These are phyloP conservation scores for Viridothelium virens DNA, from an alignment of 495 filamentous ascomycete genomes.

Conservation along the genomic window DNA sequence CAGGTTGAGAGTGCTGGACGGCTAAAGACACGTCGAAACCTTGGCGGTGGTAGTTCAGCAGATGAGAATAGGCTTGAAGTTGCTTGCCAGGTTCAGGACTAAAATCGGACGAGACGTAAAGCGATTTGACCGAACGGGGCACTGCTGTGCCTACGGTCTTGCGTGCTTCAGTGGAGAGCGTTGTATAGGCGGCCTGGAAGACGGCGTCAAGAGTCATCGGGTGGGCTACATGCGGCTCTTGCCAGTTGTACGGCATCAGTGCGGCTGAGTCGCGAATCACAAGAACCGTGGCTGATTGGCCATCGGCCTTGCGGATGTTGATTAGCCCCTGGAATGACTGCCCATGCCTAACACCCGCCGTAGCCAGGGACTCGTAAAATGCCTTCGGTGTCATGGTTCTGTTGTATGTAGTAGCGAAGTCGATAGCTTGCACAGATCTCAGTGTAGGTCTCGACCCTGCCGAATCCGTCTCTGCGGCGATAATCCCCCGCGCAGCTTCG, in stretches of 20 bases:
- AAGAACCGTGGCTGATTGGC: background rate
- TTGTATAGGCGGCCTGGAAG: constrained; percentile 1
- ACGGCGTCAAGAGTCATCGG: constrained; percentile 5
- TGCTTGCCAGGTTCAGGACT: background rate
- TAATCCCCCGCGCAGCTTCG: background rate
- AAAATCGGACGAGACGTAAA: background rate
- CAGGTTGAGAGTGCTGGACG: background rate
- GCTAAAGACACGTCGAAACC: constrained; percentile 6
- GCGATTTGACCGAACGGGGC: background rate
- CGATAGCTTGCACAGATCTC: background rate
- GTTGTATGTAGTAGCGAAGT: background rate
- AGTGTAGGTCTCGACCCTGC: background rate
- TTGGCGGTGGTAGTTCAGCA: background rate
- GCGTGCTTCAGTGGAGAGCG: background rate
- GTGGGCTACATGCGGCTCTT: constrained; percentile 1
- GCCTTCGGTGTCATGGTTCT: constrained; percentile 1
- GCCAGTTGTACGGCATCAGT: background rate
- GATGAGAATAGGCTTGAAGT: constrained; percentile 4
- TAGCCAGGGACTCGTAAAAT: background rate
- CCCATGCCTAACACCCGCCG: background rate
- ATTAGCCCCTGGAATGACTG: constrained; percentile 1
- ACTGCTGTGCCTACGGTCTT: background rate
- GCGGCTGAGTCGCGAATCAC: background rate
- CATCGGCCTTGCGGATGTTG: background rate
- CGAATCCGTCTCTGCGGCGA: constrained; percentile 5